phyloP scores from a whole-genome alignment of 192 early-diverging fungal genomes.

The Coemansia sp. region DNA sequence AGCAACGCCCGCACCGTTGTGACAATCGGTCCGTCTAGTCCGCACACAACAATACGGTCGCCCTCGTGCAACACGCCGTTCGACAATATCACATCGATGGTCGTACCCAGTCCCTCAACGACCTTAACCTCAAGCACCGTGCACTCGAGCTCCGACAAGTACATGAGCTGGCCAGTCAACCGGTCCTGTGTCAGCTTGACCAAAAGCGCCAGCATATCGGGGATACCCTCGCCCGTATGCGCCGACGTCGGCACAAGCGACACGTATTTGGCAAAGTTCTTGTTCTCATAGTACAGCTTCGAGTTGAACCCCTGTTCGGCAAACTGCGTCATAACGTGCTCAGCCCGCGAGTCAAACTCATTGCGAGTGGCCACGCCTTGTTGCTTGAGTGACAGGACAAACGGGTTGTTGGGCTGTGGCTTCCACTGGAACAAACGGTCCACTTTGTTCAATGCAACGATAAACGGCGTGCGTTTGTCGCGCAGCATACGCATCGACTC shows the following conservation, averaged over 20 bases:
- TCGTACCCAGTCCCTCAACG: conserved; percentile 96
- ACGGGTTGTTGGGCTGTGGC: conserved; percentile 74
- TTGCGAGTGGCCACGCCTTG: conserved; percentile 72
- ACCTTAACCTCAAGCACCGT: conserved; percentile 99
- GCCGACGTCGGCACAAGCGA: conserved; percentile 98
- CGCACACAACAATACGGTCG: conserved; percentile 94
- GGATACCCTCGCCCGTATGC: conserved; percentile 97
- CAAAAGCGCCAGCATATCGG: conserved; percentile 91
- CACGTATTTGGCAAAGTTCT: conserved; percentile 91
- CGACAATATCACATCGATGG: conserved; percentile 94
- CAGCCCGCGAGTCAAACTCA: conserved; percentile 85
- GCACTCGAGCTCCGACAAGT: conserved; percentile 92
- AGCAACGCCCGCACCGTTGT: conserved; percentile 91
- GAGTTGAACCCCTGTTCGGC: conserved; percentile 97
- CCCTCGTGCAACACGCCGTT: conserved; percentile 95
- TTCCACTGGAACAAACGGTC: conserved; percentile 97
- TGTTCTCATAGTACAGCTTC: conserved; percentile 91
- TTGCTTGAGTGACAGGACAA: conserved; percentile 72
- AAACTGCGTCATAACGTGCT: conserved; percentile 79
- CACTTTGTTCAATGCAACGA: conserved; percentile 99
- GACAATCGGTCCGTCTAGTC: conserved; percentile 87
- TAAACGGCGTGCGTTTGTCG: conserved; percentile 94
- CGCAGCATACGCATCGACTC: conserved; percentile 91
- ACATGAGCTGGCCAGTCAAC: conserved; percentile 96
- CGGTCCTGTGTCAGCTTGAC: conserved; percentile 89